Evolutionary conservation across 2,329 filamentous ascomycete species (phyloP), one percentile per base, ranked within the genome.

Genomic region (Ceratocystis harringtonii): DNA sequence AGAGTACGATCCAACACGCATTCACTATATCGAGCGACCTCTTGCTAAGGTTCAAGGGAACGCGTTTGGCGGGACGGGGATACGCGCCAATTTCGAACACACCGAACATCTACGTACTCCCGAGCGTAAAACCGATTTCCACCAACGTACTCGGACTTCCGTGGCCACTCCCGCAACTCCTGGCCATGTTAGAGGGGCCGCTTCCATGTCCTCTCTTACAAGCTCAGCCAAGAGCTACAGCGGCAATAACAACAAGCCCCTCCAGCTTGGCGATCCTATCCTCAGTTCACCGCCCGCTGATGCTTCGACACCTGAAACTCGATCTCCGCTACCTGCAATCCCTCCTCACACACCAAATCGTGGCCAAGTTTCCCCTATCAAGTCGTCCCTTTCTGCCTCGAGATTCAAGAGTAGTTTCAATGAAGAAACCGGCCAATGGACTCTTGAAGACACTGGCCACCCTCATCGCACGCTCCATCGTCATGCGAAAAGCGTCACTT

Each of bases 401-500:
- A 81, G 83, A 44, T 85, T 85, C 72, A 87, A 85, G 74, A 83
- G 81, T 69, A 83, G 80, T 72, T 89, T 88, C 71, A 87, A 92
- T 71, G 82, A 83, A 7, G 84, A 89, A 68, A 84, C 77, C 63
- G 82, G 83, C 30, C 82, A 84, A 25, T 89, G 86, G 82, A 85
- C 86, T 19, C 83, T 84, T 3, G 85, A 89, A 52, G 81, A 82
- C 19, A 79, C 81, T 2, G 77, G 80, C 50, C 82, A 86, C 52
- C 82, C 83, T 5, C 86, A 88, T 64, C 84, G 84, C 69, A 81
- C 80, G 12, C 80, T 91, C 52, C 88, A 90, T 73, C 88, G 91
- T 64, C 89, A 96, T 75, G 86, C 90, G 61, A 99, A 99, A 80
- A 96, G 92, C 71, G 94, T 99, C 67, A 99, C 92, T 0, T 99